Evolutionary conservation across 306 rosid genomes (phyloP), one percentile per base, ranked within the genome.

Genomic region (Quercus suber): DNA sequence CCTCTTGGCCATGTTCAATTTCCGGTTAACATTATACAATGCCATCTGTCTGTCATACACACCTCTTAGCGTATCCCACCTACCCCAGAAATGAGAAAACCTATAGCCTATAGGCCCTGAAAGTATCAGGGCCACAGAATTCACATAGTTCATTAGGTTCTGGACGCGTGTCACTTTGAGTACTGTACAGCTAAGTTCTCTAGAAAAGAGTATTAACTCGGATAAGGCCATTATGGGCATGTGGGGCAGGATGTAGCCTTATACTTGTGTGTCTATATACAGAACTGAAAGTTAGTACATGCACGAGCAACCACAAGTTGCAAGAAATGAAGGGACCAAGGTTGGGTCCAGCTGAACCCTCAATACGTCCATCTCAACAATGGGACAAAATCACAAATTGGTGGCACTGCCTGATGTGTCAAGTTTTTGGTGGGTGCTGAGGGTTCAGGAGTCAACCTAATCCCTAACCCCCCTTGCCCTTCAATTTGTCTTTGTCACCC

Each of bases 371-470:
- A 75, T 23, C 35, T 67, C 23, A 74, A 23, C 82, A 80, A 55
- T 41, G 21, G 56, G 74, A 59, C 72, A 61, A 45, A 63, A 41
- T 41, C 45, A 2, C 41, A 51, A 25, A 15, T 18, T 61, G 53
- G 33, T 75, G 15, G 74, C 73, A 80, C 81, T n/a, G 19, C 76
- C 20, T 68, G 68, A 82, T 60, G 82, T 85, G 87, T 61, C 87
- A 60, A 43, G 17, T 51, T 79, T 30, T 76, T 19, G 52, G 56
- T 70, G 77, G n/a, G 37, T 82, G 71, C 59, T 79, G 6, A 69
- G 27, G 60, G 1, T 17, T 53, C 75, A 71, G 61, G 69, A 65
- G 74, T 59, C 55, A 73, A 59, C 74, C 61, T 28, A 59, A 70
- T 74, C 69, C 67, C 35, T n/a, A n/a, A 28, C 45, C 51, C 23